Base-by-base conservation (phyloP, 1,284 basidiomycete genomes). In the Marasmius oreades region DNA sequence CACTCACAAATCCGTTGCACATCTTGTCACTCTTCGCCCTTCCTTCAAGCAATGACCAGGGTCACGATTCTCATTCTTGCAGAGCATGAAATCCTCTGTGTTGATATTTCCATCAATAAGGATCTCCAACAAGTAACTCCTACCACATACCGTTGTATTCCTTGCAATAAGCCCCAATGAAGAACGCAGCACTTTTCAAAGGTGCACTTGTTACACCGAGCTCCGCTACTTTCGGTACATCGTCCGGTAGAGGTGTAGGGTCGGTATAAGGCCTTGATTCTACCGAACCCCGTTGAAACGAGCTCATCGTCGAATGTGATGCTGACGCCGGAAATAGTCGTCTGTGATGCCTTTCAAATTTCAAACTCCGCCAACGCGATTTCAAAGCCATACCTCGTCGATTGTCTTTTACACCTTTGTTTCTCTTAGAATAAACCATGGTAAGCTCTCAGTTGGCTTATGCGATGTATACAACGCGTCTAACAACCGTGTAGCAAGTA, bases 1-100 rank as follows among this genome's bases (percentile, higher is more conserved):
- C 58, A 85, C 94, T 72, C 67, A 98, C 96, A 99, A 67, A 70
- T 98, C 95, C 52, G 89, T 87, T 51, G 95, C 92, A 72, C 97
- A 99, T 65, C 97, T 82, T 55, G 97, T 99, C 59, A 99, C 96
- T 67, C 93, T 87, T 64, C 97, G 77, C 26, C 97, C 97, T 73
- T 99, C 97, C 79, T 92, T 91, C 73, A 99, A 73, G 75, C 97
- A 99, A 73, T 97, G 93, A 34, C 73, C 93, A 12, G 97, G 93
- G 70, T 98, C 88, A 55, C 78, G 81, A 70, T 84, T 89, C 78
- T 98, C 95, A 50, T 84, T 79, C 79, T 99, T 99, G 85, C 97
- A 99, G 56, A 98, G 89, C 94, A 99, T 98, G 69, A 98, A 99
- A 78, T 99, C 96, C 84, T 98, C 95, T 97, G 69, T 3, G 6